Evolutionary conservation across 768 basidiomycete genomes (phyloP), one percentile per base, ranked within the genome.

Genomic region (Trametes meyenii): DNA sequence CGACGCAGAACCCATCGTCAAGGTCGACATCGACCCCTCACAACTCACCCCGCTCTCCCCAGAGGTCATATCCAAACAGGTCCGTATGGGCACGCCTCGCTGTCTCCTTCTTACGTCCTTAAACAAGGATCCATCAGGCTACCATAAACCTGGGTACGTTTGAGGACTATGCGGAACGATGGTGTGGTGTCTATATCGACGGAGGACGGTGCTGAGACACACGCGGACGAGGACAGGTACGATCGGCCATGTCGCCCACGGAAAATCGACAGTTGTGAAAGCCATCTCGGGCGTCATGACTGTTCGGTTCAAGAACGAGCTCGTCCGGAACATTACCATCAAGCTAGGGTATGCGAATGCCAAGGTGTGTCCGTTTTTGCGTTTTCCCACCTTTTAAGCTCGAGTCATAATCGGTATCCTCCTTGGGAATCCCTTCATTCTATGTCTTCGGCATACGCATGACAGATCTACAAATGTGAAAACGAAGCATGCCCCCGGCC

Each of bases 271-370:
- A 7, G 95, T 98, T 58, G 96, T 98, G 60, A 96, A 98, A 79
- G 97, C 97, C 33, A 98, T 99, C 73, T 98, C 96, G 11, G 96
- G 97, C 7, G 96, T 98, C 17, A 90, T 92, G 86, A 98, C 97
- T 17, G 97, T 98, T 49, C 85, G 96, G 69, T 98, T 99, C 78
- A 99, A 99, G 83, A 98, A 98, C 76, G 97, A 99, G 77, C 86
- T 98, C 58, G 97, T 98, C 62, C 83, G 96, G 64, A 99, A 99
- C 77, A 99, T 98, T 70, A 99, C 96, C 21, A 99, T 99, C 79
- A 98, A 99, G 80, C 85, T 99, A 49, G 97, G 97, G 62, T 99
- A 98, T 73, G 97, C 97, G 48, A 99, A 99, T 69, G 97, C 97
- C 44, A 99, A 98, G 79, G 95, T 96, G 66, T 67, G 86, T 76